Evolutionary conservation across 2,329 filamentous ascomycete genomes (phyloP).

Genomic region (Pseudogymnoascus pannorum): DNA sequence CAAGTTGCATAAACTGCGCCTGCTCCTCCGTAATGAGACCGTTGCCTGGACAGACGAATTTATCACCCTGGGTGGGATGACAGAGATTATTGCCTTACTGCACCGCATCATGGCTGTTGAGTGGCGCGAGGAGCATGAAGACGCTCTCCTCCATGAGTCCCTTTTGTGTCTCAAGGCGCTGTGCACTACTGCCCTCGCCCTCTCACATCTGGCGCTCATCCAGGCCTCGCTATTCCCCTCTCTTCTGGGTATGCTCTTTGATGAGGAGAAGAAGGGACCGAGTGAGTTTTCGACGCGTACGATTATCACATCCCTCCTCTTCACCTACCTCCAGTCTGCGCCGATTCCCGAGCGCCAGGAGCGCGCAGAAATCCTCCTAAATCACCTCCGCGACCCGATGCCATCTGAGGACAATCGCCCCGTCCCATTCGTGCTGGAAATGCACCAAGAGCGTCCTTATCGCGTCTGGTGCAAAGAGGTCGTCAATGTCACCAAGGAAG

Average conservation of each 20-base stretch:
- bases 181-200: slow-evolving; percentile 80
- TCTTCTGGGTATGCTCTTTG: slow-evolving; percentile 81
- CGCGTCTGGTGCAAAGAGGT: slow-evolving; percentile 92
- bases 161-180: slow-evolving; percentile 89
- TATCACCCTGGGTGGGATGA: slow-evolving; percentile 83
- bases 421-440: slow-evolving; percentile 79
- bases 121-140: slow-evolving; percentile 97
- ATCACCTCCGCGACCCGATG: slow-evolving; percentile 72
- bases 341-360: slow-evolving; percentile 52
- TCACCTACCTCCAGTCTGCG: slow-evolving; percentile 75
- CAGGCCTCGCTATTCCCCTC: slow-evolving; percentile 78
- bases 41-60: slow-evolving; percentile 94
- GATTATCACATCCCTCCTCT: slow-evolving; percentile 81
- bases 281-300: slow-evolving; percentile 92
- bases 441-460: slow-evolving; percentile 81
- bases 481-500: slow-evolving; percentile 88
- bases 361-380: slow-evolving; percentile 66
- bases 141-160: slow-evolving; percentile 83
- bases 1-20: slow-evolving; percentile 84
- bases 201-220: slow-evolving; percentile 73
- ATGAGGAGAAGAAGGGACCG: slow-evolving; percentile 95
- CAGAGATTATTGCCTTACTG: slow-evolving; percentile 77
- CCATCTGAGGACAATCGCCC: slow-evolving; percentile 69
- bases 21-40: slow-evolving; percentile 87
- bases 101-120: slow-evolving; percentile 93